phyloP scores from a whole-genome alignment of 768 basidiomycete species.

The Lentinula aciculospora region DNA sequence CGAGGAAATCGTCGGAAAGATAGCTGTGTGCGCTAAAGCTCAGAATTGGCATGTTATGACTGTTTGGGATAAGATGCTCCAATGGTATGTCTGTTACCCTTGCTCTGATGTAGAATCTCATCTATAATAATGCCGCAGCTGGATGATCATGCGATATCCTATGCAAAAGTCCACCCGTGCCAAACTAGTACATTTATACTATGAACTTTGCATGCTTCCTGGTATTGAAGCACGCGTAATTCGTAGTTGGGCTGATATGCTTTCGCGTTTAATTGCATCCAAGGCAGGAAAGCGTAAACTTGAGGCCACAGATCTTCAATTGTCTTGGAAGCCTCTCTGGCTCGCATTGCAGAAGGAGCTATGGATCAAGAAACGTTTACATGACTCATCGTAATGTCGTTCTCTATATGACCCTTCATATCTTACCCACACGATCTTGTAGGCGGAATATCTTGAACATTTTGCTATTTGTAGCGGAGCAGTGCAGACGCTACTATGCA shows the following conservation, averaged over 20 bases:
- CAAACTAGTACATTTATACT: constrained; percentile 70
- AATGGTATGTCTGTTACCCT: constrained; percentile 48
- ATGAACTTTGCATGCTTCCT: constrained; percentile 71
- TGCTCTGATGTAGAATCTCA: background rate
- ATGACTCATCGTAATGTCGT: constrained; percentile 49
- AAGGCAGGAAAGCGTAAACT: constrained; percentile 70
- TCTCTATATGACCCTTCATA: background rate
- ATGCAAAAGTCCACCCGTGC: constrained; percentile 63
- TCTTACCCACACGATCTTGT: background rate
- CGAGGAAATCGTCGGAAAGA: constrained; percentile 62
- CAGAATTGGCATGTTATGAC: constrained; percentile 71
- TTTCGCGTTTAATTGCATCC: constrained; percentile 61
- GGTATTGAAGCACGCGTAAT: constrained; percentile 69
- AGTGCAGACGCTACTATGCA: constrained; percentile 66
- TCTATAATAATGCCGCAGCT: constrained; percentile 34
- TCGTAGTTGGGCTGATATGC: constrained; percentile 75
- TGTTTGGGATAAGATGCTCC: constrained; percentile 76
- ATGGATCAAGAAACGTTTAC: constrained; percentile 61
- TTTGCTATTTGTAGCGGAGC: constrained; percentile 67
- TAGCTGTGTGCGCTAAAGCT: constrained; percentile 64
- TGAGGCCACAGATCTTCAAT: constrained; percentile 57
- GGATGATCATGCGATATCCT: constrained; percentile 80
- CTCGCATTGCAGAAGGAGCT: constrained; percentile 64
- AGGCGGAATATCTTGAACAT: constrained; percentile 69
- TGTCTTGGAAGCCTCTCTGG: constrained; percentile 80